Evolutionary conservation across 331 rosid genomes (phyloP).

Genomic region (Malus hybrid): DNA sequence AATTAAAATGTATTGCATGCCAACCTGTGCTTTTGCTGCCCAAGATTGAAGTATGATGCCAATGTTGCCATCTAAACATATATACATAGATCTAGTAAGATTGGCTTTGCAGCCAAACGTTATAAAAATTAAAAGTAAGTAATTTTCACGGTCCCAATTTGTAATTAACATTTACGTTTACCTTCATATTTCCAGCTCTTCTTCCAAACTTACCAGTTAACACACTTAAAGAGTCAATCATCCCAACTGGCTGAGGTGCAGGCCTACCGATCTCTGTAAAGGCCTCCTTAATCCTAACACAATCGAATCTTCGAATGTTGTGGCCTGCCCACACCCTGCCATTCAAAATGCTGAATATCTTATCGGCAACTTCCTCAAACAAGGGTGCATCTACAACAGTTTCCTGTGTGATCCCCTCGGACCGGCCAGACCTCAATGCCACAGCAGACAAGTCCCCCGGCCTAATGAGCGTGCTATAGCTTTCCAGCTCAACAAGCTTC

Average conservation of each 20-base stretch:
- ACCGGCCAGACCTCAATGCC: constrained; percentile 44
- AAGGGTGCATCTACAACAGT: constrained; percentile 53
- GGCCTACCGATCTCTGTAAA: constrained; percentile 51
- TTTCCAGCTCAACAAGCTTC: constrained; percentile 67
- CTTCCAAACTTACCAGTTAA: constrained; percentile 59
- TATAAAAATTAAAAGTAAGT: background rate
- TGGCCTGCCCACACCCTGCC: constrained; percentile 93
- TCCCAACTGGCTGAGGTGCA: constrained; percentile 56
- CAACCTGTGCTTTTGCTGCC: constrained; percentile 83
- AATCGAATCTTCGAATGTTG: constrained; percentile 71
- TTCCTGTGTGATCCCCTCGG: constrained; percentile 64
- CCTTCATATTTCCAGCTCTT: constrained; percentile 98
- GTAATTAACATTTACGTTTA: constrained; percentile 7
- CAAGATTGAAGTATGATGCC: constrained; percentile 77
- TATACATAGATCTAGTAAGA: background rate
- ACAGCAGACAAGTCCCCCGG: constrained; percentile 60
- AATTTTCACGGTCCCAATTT: background rate
- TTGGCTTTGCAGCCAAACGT: background rate
- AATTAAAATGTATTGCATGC: background rate
- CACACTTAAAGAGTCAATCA: constrained; percentile 63
- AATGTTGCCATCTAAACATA: constrained; percentile 73
- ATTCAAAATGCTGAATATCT: constrained; percentile 56
- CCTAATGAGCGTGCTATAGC: constrained; percentile 57
- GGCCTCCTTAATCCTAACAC: constrained; percentile 72
- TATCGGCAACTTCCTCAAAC: constrained; percentile 70